phyloP scores from a whole-genome alignment of 768 basidiomycete species.

The Sporobolomyces roseus region DNA sequence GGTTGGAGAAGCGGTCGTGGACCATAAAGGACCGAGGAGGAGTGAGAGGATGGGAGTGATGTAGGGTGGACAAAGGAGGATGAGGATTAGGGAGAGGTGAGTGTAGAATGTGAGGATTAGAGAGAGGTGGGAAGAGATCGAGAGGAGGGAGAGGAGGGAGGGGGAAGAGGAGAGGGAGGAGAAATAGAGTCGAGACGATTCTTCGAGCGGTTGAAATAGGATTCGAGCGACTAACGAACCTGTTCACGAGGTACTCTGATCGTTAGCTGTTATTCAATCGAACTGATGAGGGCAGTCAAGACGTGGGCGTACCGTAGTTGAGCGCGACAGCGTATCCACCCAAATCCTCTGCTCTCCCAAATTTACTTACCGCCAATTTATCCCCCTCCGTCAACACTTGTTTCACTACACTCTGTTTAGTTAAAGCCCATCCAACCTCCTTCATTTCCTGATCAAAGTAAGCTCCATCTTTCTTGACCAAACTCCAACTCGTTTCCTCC shows the following conservation, averaged over 20 bases:
- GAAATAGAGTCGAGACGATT: conserved; percentile 83
- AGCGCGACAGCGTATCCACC: conserved; percentile 93
- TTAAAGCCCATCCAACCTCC: conserved; percentile 71
- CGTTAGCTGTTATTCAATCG: too few relatives aligned
- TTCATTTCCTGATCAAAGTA: conserved; percentile 13
- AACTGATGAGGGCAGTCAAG: too few relatives aligned
- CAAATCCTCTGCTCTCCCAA: conserved; percentile 79
- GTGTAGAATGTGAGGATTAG: conserved; percentile 67
- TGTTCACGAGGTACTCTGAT: conserved; percentile 49
- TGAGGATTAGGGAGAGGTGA: conserved; percentile 64
- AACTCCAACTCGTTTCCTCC: too few relatives aligned
- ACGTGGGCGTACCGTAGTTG: conserved; percentile 69
- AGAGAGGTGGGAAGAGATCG: conserved; percentile 25
- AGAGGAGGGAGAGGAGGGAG: conserved; percentile 57
- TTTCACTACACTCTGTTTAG: conserved; percentile 81
- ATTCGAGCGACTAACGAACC: conserved; percentile 90
- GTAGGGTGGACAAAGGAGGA: conserved; percentile 59
- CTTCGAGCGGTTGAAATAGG: conserved; percentile 91
- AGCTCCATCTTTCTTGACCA: neutral
- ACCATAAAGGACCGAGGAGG: conserved; percentile 60
- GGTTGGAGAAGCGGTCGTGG: conserved; percentile 64
- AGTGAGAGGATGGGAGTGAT: conserved; percentile 48
- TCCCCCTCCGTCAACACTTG: conserved; percentile 95
- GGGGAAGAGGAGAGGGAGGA: conserved; percentile 45
- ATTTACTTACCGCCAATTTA: conserved; percentile 76